Evolutionary conservation across 83 land plant species (phyloP).

Genomic region (Picea abies): DNA sequence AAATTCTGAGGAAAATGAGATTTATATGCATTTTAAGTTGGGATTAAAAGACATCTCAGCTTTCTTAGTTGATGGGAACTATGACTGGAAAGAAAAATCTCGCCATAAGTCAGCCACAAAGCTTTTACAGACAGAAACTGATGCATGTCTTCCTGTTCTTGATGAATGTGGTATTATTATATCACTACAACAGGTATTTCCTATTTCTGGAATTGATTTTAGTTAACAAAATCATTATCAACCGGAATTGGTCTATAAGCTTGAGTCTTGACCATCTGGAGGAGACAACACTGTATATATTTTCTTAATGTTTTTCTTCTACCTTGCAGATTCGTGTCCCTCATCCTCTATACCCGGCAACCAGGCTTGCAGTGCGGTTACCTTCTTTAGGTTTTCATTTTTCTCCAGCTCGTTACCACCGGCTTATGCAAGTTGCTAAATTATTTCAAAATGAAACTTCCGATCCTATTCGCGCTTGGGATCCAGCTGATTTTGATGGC

Average conservation of each 20-base stretch:
- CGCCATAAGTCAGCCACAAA: background rate
- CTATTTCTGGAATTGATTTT: background rate
- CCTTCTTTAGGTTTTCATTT: constrained; percentile 92
- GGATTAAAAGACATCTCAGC: constrained; percentile 88
- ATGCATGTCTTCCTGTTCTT: constrained; percentile 70
- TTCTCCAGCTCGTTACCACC: constrained; percentile 98
- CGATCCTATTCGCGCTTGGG: constrained; percentile 63
- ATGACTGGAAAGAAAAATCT: constrained; percentile 57
- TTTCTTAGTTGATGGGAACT: constrained; percentile 93
- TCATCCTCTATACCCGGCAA: constrained; percentile 80
- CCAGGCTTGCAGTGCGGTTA: constrained; percentile 78
- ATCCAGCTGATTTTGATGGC: constrained; percentile 94
- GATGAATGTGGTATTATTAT: constrained; percentile 89
- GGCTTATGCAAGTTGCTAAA: constrained; percentile 82
- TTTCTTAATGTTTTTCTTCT: background rate
- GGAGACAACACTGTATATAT: background rate
- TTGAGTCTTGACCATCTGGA: background rate
- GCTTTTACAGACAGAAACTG: constrained; percentile 5
- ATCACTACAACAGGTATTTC: constrained; percentile 85
- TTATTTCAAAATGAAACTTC: constrained; percentile 53
- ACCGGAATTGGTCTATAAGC: background rate
- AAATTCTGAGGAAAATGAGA: constrained; percentile 53
- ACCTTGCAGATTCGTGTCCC: constrained; percentile 69
- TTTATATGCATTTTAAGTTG: constrained; percentile 85
- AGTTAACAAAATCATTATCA: constrained; percentile 14